Evolutionary conservation across 2,329 filamentous ascomycete genomes (phyloP).

Genomic region (Cylindrodendrum hubeiense): DNA sequence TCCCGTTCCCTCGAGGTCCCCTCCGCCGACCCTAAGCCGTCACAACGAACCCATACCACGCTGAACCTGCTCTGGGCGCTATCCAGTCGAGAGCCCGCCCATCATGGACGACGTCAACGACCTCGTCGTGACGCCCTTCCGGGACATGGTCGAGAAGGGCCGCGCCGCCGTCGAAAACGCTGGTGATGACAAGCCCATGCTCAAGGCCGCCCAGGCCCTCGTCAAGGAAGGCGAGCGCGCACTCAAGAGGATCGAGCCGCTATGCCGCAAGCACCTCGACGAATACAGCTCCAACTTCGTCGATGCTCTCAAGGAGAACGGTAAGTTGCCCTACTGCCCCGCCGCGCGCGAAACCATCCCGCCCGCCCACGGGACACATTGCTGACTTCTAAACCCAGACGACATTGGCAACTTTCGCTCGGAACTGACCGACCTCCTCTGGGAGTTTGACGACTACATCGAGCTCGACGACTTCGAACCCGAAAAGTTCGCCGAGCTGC

Average conservation of each 20-base stretch:
- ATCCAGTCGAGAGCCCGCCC: conserved; percentile 16
- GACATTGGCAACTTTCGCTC: conserved; percentile 62
- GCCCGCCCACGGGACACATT: neutral
- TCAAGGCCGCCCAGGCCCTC: conserved; percentile 61
- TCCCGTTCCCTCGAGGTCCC: conserved; percentile 10
- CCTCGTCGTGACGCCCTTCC: conserved; percentile 64
- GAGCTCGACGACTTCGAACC: conserved; percentile 64
- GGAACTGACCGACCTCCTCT: conserved; percentile 63
- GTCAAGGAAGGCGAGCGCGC: conserved; percentile 63
- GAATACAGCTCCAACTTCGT: conserved; percentile 64
- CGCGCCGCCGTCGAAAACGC: conserved; percentile 62
- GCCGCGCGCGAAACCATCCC: neutral
- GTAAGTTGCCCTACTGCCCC: conserved; percentile 50
- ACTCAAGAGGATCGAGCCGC: conserved; percentile 63
- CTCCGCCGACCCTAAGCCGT: conserved; percentile 4
- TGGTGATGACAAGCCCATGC: conserved; percentile 59
- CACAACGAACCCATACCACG: neutral
- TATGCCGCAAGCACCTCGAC: conserved; percentile 61
- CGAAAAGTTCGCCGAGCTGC: conserved; percentile 62
- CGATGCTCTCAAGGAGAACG: conserved; percentile 65
- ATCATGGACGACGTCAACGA: conserved; percentile 56
- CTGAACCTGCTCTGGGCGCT: neutral
- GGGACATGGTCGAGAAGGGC: conserved; percentile 65
- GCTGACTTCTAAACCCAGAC: conserved; percentile 51
- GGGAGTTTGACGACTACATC: conserved; percentile 69